Conservation (phyloP, 2,329 filamentous ascomycete genomes). For the Diplodia scrobiculata region DNA sequence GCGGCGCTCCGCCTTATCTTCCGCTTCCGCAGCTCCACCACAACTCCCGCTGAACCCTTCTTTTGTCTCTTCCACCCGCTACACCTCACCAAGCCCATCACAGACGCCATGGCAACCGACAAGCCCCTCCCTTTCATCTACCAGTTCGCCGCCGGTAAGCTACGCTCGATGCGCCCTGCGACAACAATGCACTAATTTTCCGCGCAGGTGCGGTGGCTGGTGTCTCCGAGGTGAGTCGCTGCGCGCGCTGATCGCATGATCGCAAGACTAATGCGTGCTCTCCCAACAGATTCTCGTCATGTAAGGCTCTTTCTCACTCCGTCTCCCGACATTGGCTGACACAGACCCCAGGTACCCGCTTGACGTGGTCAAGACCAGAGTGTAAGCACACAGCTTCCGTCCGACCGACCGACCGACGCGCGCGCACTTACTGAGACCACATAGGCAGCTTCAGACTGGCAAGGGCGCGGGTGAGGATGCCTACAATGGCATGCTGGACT, state of each 20-base stretch:
- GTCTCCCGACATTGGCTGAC: constrained; percentile 26
- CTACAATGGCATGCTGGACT: constrained; percentile 98
- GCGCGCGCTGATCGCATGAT: constrained; percentile 17
- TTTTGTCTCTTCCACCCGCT: constrained; percentile 30
- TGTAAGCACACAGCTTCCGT: constrained; percentile 61
- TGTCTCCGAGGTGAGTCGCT: constrained; percentile 81
- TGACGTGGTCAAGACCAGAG: constrained; percentile 97
- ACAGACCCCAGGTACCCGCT: constrained; percentile 78
- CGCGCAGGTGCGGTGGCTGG: constrained; percentile 83
- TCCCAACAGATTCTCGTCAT: constrained; percentile 76
- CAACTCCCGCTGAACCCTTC: constrained; percentile 20
- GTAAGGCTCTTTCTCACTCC: constrained; percentile 54
- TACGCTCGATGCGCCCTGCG: constrained; percentile 35
- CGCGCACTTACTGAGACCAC: constrained; percentile 35
- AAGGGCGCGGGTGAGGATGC: constrained; percentile 71
- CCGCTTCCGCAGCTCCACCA: constrained; percentile 22
- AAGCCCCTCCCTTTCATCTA: constrained; percentile 89
- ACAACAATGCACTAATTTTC: constrained; percentile 40
- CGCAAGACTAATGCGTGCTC: constrained; percentile 36
- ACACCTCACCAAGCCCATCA: constrained; percentile 34
- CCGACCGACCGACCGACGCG: neutral
- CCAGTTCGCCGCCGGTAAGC: constrained; percentile 87
- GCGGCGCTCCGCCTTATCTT: constrained; percentile 17
- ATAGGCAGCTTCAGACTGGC: constrained; percentile 82
- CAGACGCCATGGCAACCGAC: constrained; percentile 51